phyloP scores from a whole-genome alignment of 208 protist genomes.

The Trypanosoma avium region DNA sequence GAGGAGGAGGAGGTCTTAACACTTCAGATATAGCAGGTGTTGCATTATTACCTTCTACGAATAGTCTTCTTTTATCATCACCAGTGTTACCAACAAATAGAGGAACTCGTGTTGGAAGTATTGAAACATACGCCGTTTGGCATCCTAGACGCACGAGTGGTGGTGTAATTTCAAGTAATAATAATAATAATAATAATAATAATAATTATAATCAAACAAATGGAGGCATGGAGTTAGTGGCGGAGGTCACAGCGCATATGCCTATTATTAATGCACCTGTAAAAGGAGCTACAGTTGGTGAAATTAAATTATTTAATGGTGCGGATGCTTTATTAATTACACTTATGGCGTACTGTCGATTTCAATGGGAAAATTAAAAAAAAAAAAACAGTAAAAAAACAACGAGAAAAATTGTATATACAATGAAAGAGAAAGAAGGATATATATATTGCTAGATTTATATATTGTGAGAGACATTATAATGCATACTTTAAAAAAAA shows the following conservation, averaged over 20 bases:
- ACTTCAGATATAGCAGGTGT: too few relatives aligned
- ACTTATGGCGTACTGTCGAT: slow-evolving; percentile 54
- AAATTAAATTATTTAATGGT: slow-evolving; percentile 53
- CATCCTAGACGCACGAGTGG: slow-evolving; percentile 40
- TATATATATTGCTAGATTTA: too few relatives aligned
- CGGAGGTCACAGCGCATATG: slow-evolving; percentile 44
- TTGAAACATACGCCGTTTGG: slow-evolving; percentile 42
- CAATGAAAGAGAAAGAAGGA: neutral
- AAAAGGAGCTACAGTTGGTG: slow-evolving; percentile 44
- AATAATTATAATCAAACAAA: slow-evolving; percentile 35
- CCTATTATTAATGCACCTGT: slow-evolving; percentile 23
- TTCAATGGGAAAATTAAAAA: slow-evolving; percentile 42
- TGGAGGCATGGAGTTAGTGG: slow-evolving; percentile 59
- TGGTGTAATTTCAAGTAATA: slow-evolving; percentile 22
- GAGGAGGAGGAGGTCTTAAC: too few relatives aligned
- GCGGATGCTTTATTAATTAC: slow-evolving; percentile 71
- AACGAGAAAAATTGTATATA: neutral
- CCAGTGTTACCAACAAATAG: slow-evolving; percentile 4
- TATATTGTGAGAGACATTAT: too few relatives aligned
- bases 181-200: too few relatives aligned
- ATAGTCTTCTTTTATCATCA: neutral
- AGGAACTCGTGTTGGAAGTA: neutral
- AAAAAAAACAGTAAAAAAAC: neutral
- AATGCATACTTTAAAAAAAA: too few relatives aligned
- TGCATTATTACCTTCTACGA: neutral